Evolutionary conservation across 2,329 filamentous ascomycete genomes (phyloP), one percentile per base, ranked within the genome.

Genomic region (Didymella pomorum): DNA sequence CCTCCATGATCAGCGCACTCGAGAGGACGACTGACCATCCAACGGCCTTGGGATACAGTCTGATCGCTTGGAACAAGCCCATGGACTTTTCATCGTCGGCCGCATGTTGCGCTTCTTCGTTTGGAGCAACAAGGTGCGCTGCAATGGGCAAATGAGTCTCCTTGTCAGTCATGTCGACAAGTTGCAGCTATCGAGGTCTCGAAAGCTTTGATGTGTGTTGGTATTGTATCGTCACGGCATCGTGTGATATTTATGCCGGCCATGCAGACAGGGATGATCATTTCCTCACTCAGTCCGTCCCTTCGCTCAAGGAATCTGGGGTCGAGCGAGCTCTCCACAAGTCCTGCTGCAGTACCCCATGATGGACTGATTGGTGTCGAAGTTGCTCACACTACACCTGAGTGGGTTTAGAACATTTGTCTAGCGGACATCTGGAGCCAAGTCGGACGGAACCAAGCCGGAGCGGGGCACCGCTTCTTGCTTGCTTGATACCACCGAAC

Each of bases 1-100:
- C 92, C 76, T 96, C 92, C 92, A 96, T 96, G 67, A 86, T 87
- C 72, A 96, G 92, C 73, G 89, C 92, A 1, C 90, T 93, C 7
- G 90, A 94, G 72, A 96, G 92, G 53, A 96, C 81, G 42, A 96
- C 72, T 68, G 89, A 92, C 91, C 91, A 96, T 11, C 81, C 83
- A 52, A 95, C 88, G 31, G 92, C 92, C 80, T 95, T 93, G 51
- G 91, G 92, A 71, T 96, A 96, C 20, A 94, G 82, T 70, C 82
- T 86, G 75, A 96, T 83, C 58, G 91, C 92, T 79, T 96, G 86
- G 68, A 84, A 67, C 60, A 96, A 79, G n/a, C 76, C 76, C 79
- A 82, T 81, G 37, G 69, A 74, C 56, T 80, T 79, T 60, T 82
- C 79, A 47, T 78, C 78, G 25, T 77, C 74, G 10, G 79, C 78